Conservation (phyloP, 2,329 filamentous ascomycete species). For the Penicillium sumatraense region DNA sequence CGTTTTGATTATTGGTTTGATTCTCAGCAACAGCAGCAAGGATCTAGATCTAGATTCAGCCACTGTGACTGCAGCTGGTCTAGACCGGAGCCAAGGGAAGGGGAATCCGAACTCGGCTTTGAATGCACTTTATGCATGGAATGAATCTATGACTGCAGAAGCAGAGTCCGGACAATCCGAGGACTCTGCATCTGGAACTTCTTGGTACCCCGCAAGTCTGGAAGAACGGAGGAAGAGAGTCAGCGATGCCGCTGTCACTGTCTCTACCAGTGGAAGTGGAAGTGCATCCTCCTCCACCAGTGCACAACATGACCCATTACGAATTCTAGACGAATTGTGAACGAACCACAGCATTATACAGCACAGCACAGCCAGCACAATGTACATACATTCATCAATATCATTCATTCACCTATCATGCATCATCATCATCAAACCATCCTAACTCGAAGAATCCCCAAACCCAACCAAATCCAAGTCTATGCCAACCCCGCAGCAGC, state of each 20-base stretch:
- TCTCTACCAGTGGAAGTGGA: neutral
- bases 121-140: constrained; percentile 1
- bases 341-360: too few species aligned
- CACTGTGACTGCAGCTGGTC: too few species aligned
- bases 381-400: too few species aligned
- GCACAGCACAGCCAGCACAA: too few species aligned
- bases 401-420: too few species aligned
- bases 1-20: constrained; percentile 35
- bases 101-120: constrained; percentile 3
- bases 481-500: constrained; percentile 6
- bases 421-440: too few species aligned
- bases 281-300: too few species aligned
- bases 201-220: constrained; percentile 26
- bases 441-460: too few species aligned
- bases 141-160: too few species aligned
- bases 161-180: neutral
- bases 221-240: constrained; percentile 24
- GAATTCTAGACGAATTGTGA: constrained; percentile 38
- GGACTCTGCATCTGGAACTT: neutral
- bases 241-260: too few species aligned
- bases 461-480: neutral
- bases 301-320: constrained; percentile 30
- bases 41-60: too few species aligned
- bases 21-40: constrained; percentile 12
- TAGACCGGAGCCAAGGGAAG: neutral